Evolutionary conservation across 2,329 filamentous ascomycete genomes (phyloP), one percentile per base, ranked within the genome.

Genomic region (Cryphonectria radicalis): DNA sequence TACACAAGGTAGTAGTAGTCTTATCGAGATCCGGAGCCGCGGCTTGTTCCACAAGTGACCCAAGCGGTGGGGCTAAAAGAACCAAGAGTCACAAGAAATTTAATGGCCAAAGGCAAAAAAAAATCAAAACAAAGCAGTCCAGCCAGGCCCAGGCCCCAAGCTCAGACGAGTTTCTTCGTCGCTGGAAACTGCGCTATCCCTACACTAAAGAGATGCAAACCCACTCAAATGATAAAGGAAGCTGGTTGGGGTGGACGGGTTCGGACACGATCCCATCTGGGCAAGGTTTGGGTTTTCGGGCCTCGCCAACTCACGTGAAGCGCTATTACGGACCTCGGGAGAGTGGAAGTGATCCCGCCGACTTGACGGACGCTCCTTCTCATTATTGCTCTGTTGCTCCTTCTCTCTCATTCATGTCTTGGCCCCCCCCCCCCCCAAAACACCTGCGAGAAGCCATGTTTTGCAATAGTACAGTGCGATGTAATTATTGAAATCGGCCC

Each of bases 221-320:
- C 46, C 46, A 59, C 28, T 32, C 55, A 59, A 32, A 28, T 59
- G 55, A 59, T 59, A 59, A 59, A 59, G 55, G 28, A 32, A 32
- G 28, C 55, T 59, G 25, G 14, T 35, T 40, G 37, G 37, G 37
- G 37, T 40, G 8, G 6, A 10, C 55, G 55, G 55, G 14, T 59
- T 59, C 55, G 55, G 55, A 32, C 55, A 32, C 28, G 46, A 59
- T 59, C 25, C 55, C 55, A 19, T 35, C 25, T 59, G 25, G 55
- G 55, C 55, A 32, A 32, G 55, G 55, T 35, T 35, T 32, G 8
- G 46, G 22, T 10, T n/a, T 8, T 50, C 22, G 22, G 55, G 5
- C 13, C 25, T 32, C 55, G 55, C 55, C 55, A 59, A 59, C 28
- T 59, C 55, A 59, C 55, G 28, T 35, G 55, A 35, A 35, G 28